Base-by-base conservation (phyloP, 495 filamentous ascomycete genomes). In the Tuber brumale region DNA sequence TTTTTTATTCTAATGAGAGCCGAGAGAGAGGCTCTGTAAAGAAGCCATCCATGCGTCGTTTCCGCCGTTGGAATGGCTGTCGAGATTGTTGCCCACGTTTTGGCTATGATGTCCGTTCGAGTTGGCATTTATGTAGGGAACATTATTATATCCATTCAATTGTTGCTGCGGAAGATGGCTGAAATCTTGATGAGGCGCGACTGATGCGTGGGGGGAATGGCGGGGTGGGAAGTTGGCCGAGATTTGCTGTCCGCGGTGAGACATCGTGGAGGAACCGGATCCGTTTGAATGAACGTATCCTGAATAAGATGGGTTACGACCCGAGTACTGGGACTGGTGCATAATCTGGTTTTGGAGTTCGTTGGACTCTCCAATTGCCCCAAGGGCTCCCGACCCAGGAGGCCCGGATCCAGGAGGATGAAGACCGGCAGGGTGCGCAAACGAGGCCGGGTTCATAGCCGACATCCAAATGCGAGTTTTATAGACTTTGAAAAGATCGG, bases 381-480 rank as follows among this genome's bases (percentile, higher is more conserved):
- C 77, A 39, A 46, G 77, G 35, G 78, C 69, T 31, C 80, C 76
- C 21, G 80, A 73, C 9, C 51, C 57, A 66, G 57, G 57, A 31
- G 27, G n/a, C 10, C 57, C 57, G 44, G 81, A 76, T 39, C 81
- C 81, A 2, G 90, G 89, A 3, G 89, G 88, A 81, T 91, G 90
- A 45, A 95, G 85, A 43, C 92, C 90, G 41, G 89, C 87, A 6
- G 93, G 92, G 72, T 93, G 94, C n/a, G 94, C 93, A 84, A 97
- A 97, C 2, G 95, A 97, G 10, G 95, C 95, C 4, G 95, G 96
- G 82, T 99, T 99, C 85, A 99, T 96, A 12, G 95, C 95, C 8
- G 94, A 97, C 94, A 99, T 97, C 95, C 95, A 99, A 83, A 99
- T 98, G 73, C 95, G 89, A 31, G 94, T 97, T 86, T 99, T 99